Conservation (phyloP, 2,329 filamentous ascomycete species). For the Microdochium paspali region DNA sequence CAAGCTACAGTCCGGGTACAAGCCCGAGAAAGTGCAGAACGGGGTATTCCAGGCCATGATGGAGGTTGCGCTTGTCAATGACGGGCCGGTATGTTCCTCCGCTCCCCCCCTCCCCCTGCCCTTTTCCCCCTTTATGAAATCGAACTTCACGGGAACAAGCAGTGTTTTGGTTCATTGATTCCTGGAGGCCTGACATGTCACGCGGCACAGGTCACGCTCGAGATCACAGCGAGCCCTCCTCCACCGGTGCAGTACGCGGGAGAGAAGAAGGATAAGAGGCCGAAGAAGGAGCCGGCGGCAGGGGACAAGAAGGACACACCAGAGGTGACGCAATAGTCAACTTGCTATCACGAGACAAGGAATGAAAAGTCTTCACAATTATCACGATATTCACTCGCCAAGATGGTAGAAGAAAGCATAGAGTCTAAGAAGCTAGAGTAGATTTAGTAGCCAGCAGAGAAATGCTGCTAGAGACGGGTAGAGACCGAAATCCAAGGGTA, state of each 20-base stretch:
- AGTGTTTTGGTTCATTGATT: too few species aligned
- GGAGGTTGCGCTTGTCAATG: constrained; percentile 89
- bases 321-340: neutral
- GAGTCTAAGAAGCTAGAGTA: too few species aligned
- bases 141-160: too few species aligned
- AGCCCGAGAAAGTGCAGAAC: constrained; percentile 71
- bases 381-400: too few species aligned
- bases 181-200: constrained; percentile 3
- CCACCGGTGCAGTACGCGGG: neutral
- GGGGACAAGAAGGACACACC: neutral
- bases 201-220: constrained; percentile 5
- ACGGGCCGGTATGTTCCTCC: constrained; percentile 52
- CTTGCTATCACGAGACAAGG: too few species aligned
- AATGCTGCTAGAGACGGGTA: neutral
- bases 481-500: constrained; percentile 1
- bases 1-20: constrained; percentile 65
- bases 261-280: neutral
- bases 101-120: neutral
- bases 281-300: neutral
- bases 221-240: constrained; percentile 5
- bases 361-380: too few species aligned
- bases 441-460: neutral
- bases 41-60: constrained; percentile 99
- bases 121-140: neutral
- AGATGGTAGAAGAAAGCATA: too few species aligned